These are phyloP conservation scores for Pelagophyceae sp. DNA, from an alignment of 352 stramenopile species.

Conservation along the genomic window DNA sequence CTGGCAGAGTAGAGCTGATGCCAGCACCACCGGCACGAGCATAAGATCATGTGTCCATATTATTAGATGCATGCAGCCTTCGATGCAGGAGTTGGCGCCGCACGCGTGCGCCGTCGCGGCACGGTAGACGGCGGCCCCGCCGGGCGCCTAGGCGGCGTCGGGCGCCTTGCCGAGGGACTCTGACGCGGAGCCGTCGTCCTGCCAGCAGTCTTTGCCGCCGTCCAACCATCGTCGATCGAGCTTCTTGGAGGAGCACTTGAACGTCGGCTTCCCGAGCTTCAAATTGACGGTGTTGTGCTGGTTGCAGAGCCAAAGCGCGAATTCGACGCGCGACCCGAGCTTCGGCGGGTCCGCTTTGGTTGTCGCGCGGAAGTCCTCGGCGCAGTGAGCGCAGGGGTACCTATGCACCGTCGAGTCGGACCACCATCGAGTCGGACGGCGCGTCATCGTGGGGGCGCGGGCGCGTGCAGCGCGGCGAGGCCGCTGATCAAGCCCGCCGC, in stretches of 20 bases:
- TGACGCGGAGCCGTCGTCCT: neutral
- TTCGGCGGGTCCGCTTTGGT: constrained; percentile 76
- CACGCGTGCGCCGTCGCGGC: no score
- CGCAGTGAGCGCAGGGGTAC: constrained; percentile 82
- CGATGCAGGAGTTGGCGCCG: no score
- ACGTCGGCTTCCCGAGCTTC: constrained; percentile 86
- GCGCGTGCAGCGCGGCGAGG: constrained; percentile 81
- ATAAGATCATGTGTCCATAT: no score
- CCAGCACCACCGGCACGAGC: no score
- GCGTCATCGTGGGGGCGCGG: constrained; percentile 57
- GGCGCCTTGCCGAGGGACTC: constrained; percentile 11
- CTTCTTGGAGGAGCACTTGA: constrained; percentile 79
- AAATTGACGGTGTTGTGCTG: constrained; percentile 95
- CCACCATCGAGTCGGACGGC: neutral
- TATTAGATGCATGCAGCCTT: no score
- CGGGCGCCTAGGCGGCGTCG: no score
- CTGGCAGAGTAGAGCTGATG: no score
- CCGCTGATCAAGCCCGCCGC: constrained; percentile 76
- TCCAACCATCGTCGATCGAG: constrained; percentile 88
- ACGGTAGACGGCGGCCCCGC: no score
- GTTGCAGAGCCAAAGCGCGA: constrained; percentile 90
- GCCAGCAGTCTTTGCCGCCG: constrained; percentile 58
- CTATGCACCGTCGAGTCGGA: neutral
- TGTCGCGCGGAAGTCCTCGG: constrained; percentile 83
- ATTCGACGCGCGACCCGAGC: constrained; percentile 76